Base-by-base conservation (phyloP, 2,329 filamentous ascomycete species). In the Sclerotinia spermophila region DNA sequence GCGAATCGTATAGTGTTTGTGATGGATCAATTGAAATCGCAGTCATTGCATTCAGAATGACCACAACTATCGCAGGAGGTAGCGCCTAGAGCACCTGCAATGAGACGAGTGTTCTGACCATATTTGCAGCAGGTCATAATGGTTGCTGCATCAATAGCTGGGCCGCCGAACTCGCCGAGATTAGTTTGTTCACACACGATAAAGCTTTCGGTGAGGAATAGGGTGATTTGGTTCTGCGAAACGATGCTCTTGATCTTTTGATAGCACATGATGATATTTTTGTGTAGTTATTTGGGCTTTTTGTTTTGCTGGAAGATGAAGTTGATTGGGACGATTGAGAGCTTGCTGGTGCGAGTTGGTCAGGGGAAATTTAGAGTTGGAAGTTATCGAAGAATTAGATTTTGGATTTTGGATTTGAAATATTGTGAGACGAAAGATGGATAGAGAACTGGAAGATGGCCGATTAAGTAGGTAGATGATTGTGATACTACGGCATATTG, bases 21-120 rank as follows among this genome's bases (percentile, higher is more conserved):
- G 53, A 19, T 21, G 59, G 40, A n/a, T 44, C 56, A 60, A 11
- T 11, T 24, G 53, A 67, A 71, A 42, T 58, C 67, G 53, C 70
- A 71, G 61, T 55, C 8, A 24, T 70, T 71, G 38, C 70, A 71
- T 61, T 70, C 70, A 44, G 17, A 44, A 45, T 71, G 70, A n/a
- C 24, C 19, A 27, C 70, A 71, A 19, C 35, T 30, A 30, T 19
- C 17, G 61, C 60, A 71, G n/a, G 15, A 15, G 21, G 67, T 60
- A 8, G 30, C 15, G 11, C 70, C 67, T 7, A 58, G 56, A 17
- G 42, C 30, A 4, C 24, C 38, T 4, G 17, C 27, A 3, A 53
- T 45, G 13, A 67, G 38, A n/a, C 4, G 2, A 11, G 51, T 69
- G 7, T 6, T 13, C 15, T 55, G 30, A 6, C 42, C 21, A 33